Base-by-base conservation (phyloP, 2,329 filamentous ascomycete genomes). In the Dactylonectria estremocensis region DNA sequence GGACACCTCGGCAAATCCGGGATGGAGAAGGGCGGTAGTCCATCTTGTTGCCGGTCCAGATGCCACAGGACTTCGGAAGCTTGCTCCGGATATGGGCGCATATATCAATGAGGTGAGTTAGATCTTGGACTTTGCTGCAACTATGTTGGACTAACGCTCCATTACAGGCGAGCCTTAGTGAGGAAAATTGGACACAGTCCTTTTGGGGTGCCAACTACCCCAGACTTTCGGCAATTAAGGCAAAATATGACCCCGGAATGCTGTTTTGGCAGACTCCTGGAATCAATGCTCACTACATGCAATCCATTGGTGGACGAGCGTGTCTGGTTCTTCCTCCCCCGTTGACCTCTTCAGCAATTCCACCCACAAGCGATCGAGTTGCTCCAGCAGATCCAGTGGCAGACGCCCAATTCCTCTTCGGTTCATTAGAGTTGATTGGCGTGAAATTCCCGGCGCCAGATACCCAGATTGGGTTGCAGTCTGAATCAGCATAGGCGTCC, bases 211-310 rank as follows among this genome's bases (percentile, higher is more conserved):
- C 43, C 2, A 46, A 46, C 7, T 46, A 46, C 43, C n/a, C 43
- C 2, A 18, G 43, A 8, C 43, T 46, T 46, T 46, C 43, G 16
- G n/a, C 6, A 11, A 46, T 46, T 5, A 46, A 46, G 7, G 6
- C 43, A 5, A 20, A 46, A 20, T 20, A 9, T 11, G 43, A 46
- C n/a, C 43, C 43, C 8, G 10, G 10, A 9, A 46, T 46, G 43
- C 16, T 20, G 43, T 46, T 46, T 20, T 46, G 45, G 45, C 18
- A 22, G 8, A 48, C 18, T 16, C 45, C 20, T 24, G 45, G 45
- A 48, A 48, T 48, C 45, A 48, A 48, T 24, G 45, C 45, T 24
- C 18, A 48, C 45, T 14, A 48, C 45, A 48, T 48, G 45, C 18
- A 48, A 48, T 22, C 20, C 18, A 14, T 48, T 24, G 20, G 20